A percentile compares a stretch with the other conserved stretches of the same genome.
Evolutionary conservation across 1,284 basidiomycete species (phyloP).

Genomic region (Irpex sp.): DNA sequence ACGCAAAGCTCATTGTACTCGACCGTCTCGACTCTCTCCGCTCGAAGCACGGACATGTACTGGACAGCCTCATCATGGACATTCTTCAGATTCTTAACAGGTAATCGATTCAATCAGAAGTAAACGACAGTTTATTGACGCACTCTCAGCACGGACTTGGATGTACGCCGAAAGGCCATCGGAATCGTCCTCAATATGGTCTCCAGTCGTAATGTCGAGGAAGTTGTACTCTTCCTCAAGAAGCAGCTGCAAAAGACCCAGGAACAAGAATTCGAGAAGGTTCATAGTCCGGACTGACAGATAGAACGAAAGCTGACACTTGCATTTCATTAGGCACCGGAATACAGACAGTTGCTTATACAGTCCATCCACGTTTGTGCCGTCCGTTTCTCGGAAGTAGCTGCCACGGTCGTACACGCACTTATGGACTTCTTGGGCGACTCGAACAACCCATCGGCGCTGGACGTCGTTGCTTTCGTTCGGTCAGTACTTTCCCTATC

Average conservation of each 20-base stretch:
- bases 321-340: conserved; percentile 59
- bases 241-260: conserved; percentile 96
- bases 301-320: background rate
- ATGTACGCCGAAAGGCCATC: conserved; percentile 93
- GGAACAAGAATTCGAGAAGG: conserved; percentile 84
- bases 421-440: conserved; percentile 99
- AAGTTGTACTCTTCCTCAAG: conserved; percentile 94
- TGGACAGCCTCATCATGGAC: conserved; percentile 95
- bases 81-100: conserved; percentile 88
- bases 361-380: conserved; percentile 97
- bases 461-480: conserved; percentile 96
- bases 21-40: conserved; percentile 87
- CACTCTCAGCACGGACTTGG: conserved; percentile 83
- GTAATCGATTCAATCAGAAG: conserved; percentile 30
- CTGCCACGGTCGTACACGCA: conserved; percentile 93
- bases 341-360: conserved; percentile 96
- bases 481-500: conserved; percentile 43
- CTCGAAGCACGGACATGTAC: conserved; percentile 85
- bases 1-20: conserved; percentile 97
- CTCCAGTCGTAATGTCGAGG: conserved; percentile 94
- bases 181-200: conserved; percentile 92
- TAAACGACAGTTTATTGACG: background rate
- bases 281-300: conserved; percentile 20
- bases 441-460: conserved; percentile 90
- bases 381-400: conserved; percentile 97